Evolutionary conservation across 1,139 yeast species (phyloP).

Genomic region (Citeromyces hawaiiensis): DNA sequence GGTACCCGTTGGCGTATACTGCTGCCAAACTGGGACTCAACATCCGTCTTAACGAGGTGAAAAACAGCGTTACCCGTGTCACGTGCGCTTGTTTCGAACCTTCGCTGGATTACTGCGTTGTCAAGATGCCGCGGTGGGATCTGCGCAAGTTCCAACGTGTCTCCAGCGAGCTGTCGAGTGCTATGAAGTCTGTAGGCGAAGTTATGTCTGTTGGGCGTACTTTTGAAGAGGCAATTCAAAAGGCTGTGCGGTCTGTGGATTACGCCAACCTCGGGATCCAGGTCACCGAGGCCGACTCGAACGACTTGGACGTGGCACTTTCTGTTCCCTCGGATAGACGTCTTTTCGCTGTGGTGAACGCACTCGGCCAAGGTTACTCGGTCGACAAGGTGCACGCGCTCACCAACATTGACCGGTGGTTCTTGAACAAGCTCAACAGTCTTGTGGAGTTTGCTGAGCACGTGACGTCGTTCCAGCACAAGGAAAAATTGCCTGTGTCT

Average conservation of each 20-base stretch:
- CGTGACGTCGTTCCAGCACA: slow-evolving; percentile 45
- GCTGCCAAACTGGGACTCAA: slow-evolving; percentile 97
- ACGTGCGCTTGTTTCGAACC: slow-evolving; percentile 97
- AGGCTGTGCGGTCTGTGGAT: slow-evolving; percentile 94
- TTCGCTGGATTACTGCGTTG: slow-evolving; percentile 89
- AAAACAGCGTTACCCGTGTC: slow-evolving; percentile 92
- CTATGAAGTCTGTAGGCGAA: slow-evolving; percentile 98
- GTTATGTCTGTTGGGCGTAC: slow-evolving; percentile 98
- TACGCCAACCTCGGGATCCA: slow-evolving; percentile 92
- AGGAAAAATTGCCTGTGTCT: slow-evolving; percentile 45
- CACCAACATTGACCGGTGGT: slow-evolving; percentile 96
- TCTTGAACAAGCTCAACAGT: slow-evolving; percentile 71
- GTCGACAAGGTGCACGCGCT: slow-evolving; percentile 88
- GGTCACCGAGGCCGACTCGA: slow-evolving; percentile 66
- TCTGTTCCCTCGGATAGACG: slow-evolving; percentile 96
- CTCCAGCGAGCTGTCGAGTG: slow-evolving; percentile 82
- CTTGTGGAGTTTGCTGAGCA: slow-evolving; percentile 57
- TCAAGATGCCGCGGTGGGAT: slow-evolving; percentile 98
- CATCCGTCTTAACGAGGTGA: slow-evolving; percentile 86
- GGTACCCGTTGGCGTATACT: slow-evolving; percentile 95
- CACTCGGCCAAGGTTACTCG: slow-evolving; percentile 69
- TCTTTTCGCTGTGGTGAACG: slow-evolving; percentile 92
- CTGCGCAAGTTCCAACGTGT: slow-evolving; percentile 90
- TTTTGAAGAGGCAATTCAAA: slow-evolving; percentile 95
- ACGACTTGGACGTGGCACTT: slow-evolving; percentile 81